phyloP scores from a whole-genome alignment of 148 eudicot genomes.

The Rhododendron mucronatum region DNA sequence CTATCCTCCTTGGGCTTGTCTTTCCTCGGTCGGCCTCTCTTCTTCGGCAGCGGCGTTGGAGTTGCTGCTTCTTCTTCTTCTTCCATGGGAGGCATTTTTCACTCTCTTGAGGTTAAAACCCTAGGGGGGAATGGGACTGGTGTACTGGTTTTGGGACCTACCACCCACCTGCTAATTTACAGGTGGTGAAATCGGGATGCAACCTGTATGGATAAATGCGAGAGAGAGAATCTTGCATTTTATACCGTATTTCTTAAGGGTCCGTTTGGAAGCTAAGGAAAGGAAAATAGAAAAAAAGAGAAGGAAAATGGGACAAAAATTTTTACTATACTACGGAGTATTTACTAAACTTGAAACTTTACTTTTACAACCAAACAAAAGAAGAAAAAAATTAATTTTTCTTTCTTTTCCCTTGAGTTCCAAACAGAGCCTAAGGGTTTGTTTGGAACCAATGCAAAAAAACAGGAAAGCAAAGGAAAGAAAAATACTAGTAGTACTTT shows the following conservation, averaged over 20 bases:
- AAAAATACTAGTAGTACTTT: too few relatives aligned
- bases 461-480: too few relatives aligned
- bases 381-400: too few relatives aligned
- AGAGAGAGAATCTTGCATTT: background rate
- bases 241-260: background rate
- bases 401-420: too few relatives aligned
- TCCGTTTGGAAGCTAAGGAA: background rate
- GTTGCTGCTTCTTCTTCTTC: background rate
- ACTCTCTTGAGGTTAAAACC: background rate
- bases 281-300: too few relatives aligned
- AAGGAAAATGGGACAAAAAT: too few relatives aligned
- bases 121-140: background rate
- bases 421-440: too few relatives aligned
- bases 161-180: background rate
- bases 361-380: too few relatives aligned
- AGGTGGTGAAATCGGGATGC: background rate
- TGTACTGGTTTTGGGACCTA: background rate
- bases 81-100: background rate
- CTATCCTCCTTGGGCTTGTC: slow-evolving; percentile 24
- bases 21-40: slow-evolving; percentile 34
- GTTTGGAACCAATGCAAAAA: too few relatives aligned
- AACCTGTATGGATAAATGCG: background rate
- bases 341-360: too few relatives aligned
- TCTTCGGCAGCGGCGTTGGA: slow-evolving; percentile 13
- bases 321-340: too few relatives aligned